A percentile compares a stretch with the other conserved stretches of the same genome.
Conservation (phyloP, 148 eudicot species). For the Chenopodium quinoa region DNA sequence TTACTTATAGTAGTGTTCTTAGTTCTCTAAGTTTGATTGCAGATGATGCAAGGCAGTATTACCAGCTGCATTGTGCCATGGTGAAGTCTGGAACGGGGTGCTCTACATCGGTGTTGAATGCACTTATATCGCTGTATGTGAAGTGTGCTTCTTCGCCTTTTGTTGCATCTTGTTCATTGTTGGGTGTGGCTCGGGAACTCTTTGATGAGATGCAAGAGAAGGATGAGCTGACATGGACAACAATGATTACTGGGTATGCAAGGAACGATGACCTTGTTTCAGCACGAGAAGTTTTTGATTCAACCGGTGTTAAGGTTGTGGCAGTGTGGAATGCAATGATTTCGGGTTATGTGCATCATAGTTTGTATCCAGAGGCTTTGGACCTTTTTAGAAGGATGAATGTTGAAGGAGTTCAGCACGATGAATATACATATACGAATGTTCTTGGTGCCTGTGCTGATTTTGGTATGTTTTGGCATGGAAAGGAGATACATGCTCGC, state of each 20-base stretch:
- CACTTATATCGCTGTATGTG: slow-evolving; percentile 51
- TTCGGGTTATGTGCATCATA: slow-evolving; percentile 51
- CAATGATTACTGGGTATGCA: slow-evolving; percentile 59
- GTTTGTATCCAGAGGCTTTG: slow-evolving; percentile 40
- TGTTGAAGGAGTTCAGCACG: slow-evolving; percentile 31
- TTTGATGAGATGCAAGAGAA: slow-evolving; percentile 53
- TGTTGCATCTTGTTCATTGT: slow-evolving; percentile 30
- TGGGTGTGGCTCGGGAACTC: slow-evolving; percentile 44
- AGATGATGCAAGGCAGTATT: slow-evolving; percentile 42
- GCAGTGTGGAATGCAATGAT: slow-evolving; percentile 66
- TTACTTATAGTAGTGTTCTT: slow-evolving; percentile 40
- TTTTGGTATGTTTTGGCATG: slow-evolving; percentile 38
- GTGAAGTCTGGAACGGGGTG: slow-evolving; percentile 48
- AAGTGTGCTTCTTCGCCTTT: slow-evolving; percentile 49
- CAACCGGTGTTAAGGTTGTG: slow-evolving; percentile 39
- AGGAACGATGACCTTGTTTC: slow-evolving; percentile 48
- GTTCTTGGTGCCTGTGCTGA: slow-evolving; percentile 57
- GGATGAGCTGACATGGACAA: slow-evolving; percentile 64
- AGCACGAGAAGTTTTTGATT: slow-evolving; percentile 42
- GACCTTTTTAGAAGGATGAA: slow-evolving; percentile 47
- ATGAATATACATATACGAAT: slow-evolving; percentile 61
- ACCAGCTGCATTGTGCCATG: slow-evolving; percentile 54
- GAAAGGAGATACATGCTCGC: slow-evolving; percentile 52
- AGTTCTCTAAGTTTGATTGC: slow-evolving; percentile 45
- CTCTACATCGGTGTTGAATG: slow-evolving; percentile 48